phyloP scores from a whole-genome alignment of 768 basidiomycete genomes.

The Austroboletus festivus region DNA sequence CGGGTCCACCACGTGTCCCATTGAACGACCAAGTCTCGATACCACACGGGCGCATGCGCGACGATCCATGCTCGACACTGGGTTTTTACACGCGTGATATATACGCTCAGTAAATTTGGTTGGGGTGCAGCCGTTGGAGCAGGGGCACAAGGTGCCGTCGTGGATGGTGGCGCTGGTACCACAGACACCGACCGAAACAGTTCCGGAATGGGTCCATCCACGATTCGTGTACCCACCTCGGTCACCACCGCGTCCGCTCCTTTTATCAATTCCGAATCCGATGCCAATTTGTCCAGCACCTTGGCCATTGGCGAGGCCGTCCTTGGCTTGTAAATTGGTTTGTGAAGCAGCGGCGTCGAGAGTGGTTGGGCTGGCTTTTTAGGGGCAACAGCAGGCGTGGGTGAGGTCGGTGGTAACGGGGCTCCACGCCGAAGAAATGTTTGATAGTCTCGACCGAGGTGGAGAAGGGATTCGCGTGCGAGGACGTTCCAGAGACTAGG shows the following conservation, averaged over 20 bases:
- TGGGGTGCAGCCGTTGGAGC: too few species aligned
- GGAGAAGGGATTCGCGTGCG: slow-evolving; percentile 53
- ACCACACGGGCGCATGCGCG: too few species aligned
- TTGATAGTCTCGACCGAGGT: slow-evolving; percentile 70
- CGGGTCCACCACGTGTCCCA: slow-evolving; percentile 53
- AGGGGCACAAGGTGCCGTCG: too few species aligned
- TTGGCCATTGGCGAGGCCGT: slow-evolving; percentile 49
- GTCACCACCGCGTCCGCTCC: slow-evolving; percentile 48
- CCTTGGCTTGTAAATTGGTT: slow-evolving; percentile 38
- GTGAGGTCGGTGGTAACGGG: slow-evolving; percentile 19
- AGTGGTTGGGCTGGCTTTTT: slow-evolving; percentile 29
- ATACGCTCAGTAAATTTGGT: too few species aligned
- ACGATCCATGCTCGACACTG: too few species aligned
- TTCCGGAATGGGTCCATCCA: slow-evolving; percentile 41
- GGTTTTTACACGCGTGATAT: too few species aligned
- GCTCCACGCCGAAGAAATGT: slow-evolving; percentile 57
- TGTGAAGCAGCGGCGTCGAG: slow-evolving; percentile 37
- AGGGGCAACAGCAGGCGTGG: slow-evolving; percentile 25
- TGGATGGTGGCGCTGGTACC: slow-evolving; percentile 17
- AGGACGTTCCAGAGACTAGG: slow-evolving; percentile 64
- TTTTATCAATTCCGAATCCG: slow-evolving; percentile 54
- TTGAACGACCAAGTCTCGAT: slow-evolving; percentile 13
- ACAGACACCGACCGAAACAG: slow-evolving; percentile 43
- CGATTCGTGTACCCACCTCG: slow-evolving; percentile 20
- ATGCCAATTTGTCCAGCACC: slow-evolving; percentile 55